Evolutionary conservation across 1,284 basidiomycete genomes (phyloP).

Genomic region (Grifola frondosa): DNA sequence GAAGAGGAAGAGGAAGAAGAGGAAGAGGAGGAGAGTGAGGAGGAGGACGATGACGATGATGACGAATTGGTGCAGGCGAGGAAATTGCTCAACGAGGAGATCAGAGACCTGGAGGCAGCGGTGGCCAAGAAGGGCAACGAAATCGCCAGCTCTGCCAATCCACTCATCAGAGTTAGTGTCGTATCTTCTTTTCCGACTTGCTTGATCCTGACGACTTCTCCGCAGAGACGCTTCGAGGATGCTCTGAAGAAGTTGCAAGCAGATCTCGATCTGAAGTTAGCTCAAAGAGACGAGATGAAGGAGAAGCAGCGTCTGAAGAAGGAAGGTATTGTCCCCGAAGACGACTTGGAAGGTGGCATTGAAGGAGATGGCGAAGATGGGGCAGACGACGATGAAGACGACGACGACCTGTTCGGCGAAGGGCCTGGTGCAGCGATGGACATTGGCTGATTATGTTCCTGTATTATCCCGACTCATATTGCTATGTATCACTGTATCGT

Average conservation of each 20-base stretch:
- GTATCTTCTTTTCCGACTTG: background rate
- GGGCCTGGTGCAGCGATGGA: slow-evolving; percentile 43
- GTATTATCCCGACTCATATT: slow-evolving; percentile 6
- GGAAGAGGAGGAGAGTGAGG: slow-evolving; percentile 68
- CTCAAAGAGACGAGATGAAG: slow-evolving; percentile 74
- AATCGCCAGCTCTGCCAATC: slow-evolving; percentile 85
- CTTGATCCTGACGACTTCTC: slow-evolving; percentile 4
- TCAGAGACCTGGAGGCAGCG: slow-evolving; percentile 84
- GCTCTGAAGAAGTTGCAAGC: slow-evolving; percentile 83
- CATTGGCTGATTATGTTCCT: slow-evolving; percentile 39
- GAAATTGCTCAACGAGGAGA: slow-evolving; percentile 85
- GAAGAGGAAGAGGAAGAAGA: slow-evolving; percentile 69
- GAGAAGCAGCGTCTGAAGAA: slow-evolving; percentile 68
- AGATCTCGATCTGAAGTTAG: slow-evolving; percentile 85
- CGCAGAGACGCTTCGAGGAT: slow-evolving; percentile 90
- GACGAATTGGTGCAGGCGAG: slow-evolving; percentile 65
- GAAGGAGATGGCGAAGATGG: slow-evolving; percentile 37
- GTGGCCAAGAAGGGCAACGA: slow-evolving; percentile 85
- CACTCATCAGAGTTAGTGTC: slow-evolving; percentile 72
- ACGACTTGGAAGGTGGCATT: slow-evolving; percentile 43
- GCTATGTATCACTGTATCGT: background rate
- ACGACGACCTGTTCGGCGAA: slow-evolving; percentile 64
- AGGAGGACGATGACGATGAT: slow-evolving; percentile 68
- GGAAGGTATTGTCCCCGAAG: slow-evolving; percentile 54
- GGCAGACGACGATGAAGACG: slow-evolving; percentile 50